Percentiles rank a stretch among this genome's conserved stretches.
Evolutionary conservation across 2,329 filamentous ascomycete species (phyloP).

Genomic region (Sporothrix phasma): DNA sequence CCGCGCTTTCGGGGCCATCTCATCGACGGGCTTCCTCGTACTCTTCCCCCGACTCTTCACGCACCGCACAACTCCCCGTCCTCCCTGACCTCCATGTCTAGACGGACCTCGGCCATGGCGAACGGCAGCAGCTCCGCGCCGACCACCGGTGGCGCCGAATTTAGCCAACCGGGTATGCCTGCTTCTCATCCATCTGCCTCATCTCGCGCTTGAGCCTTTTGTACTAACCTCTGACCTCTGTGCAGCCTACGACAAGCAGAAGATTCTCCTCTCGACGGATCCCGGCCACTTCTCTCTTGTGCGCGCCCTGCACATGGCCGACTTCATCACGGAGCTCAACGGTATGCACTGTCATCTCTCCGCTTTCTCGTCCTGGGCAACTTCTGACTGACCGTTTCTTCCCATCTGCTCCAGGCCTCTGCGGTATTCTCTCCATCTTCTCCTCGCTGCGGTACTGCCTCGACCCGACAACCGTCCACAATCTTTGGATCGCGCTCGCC

Average conservation of each 20-base stretch:
- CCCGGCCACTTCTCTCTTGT: conserved; percentile 64
- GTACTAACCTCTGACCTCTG: not conserved
- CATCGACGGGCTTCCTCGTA: not conserved
- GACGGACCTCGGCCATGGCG: conserved; percentile 16
- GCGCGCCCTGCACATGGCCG: conserved; percentile 63
- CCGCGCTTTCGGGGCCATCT: not conserved
- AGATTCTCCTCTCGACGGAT: conserved; percentile 57
- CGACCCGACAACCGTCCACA: conserved; percentile 51
- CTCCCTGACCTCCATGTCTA: conserved; percentile 17
- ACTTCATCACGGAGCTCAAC: conserved; percentile 77
- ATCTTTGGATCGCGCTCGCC: conserved; percentile 71
- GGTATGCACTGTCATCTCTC: too few species aligned
- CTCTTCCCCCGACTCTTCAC: not conserved
- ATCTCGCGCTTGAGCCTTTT: not conserved
- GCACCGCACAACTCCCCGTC: not conserved
- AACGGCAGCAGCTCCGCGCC: conserved; percentile 14
- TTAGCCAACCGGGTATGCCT: conserved; percentile 10
- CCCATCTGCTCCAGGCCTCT: conserved; percentile 43
- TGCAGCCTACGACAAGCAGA: conserved; percentile 57
- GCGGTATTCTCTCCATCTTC: conserved; percentile 90
- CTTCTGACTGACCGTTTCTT: not conserved
- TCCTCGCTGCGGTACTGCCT: conserved; percentile 90
- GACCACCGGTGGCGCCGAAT: not conserved
- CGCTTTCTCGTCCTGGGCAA: conserved; percentile 24
- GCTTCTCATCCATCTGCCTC: not conserved